Evolutionary conservation across 306 rosid genomes (phyloP), one percentile per base, ranked within the genome.

Genomic region (Cicer chorassanicum): DNA sequence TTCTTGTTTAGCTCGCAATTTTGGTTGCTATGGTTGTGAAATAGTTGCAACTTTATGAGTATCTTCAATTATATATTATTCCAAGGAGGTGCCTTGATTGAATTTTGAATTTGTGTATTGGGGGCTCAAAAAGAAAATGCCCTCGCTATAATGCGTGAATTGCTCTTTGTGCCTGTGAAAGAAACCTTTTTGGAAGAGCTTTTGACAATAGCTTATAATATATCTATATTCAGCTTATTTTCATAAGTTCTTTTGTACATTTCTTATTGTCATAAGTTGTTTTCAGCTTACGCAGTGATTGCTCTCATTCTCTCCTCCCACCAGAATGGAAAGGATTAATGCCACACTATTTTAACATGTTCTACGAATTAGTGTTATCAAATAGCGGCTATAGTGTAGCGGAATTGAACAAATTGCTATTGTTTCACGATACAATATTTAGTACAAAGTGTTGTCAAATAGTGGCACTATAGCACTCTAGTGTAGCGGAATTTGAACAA

Each of bases 11-110:
- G 13, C 62, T 21, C 3, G 18, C n/a, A 61, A 4, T 62, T 61
- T 83, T 48, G 29, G 49, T 19, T 66, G 18, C 21, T 7, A 70
- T 34, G 62, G 3, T 34, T 41, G 63, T 45, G 54, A 11, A 68
- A 6, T 18, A 73, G 60, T 43, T 54, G 43, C 39, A 60, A 39
- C 45, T 74, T 42, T 18, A n/a, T 60, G 80, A 70, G 42, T 44
- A 44, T 41, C 5, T 38, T 51, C 15, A 24, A 55, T 50, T 40
- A 42, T 41, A 19, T 64, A 9, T 45, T 63, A 55, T 73, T 61
- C 24, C 72, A 34, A n/a, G 44, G 51, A 61, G 40, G 63, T 41
- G 72, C 72, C 46, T n/a, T 46, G 38, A 42, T 48, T 56, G 62
- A 55, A 14, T 38, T 59, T 53, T 44, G 45, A 54, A 81, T 56